phyloP scores from a whole-genome alignment of 768 basidiomycete genomes.

The Tulasnella calospora region DNA sequence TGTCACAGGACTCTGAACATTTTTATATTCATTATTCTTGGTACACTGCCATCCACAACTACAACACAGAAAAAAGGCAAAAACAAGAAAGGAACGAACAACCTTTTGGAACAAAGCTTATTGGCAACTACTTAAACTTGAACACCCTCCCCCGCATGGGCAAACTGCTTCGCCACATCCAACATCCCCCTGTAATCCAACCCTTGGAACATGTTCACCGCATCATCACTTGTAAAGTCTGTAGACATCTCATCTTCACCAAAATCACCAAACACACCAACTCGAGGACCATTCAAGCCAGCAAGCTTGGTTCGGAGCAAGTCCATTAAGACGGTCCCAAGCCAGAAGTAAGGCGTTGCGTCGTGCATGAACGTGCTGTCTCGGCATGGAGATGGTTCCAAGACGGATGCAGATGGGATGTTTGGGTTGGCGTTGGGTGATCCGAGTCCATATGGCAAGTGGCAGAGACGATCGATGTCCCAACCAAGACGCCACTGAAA shows the following conservation, averaged over 20 bases:
- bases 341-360: slow-evolving; percentile 42
- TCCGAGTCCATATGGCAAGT: not conserved
- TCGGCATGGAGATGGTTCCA: not conserved
- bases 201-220: slow-evolving; percentile 21
- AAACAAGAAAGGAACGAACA: slow-evolving; percentile 5
- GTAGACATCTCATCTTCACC: slow-evolving; percentile 19
- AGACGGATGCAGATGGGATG: not conserved
- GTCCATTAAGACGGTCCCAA: slow-evolving; percentile 37
- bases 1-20: not conserved
- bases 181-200: slow-evolving; percentile 28
- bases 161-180: slow-evolving; percentile 29
- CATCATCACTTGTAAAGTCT: slow-evolving; percentile 10
- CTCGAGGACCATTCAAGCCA: slow-evolving; percentile 8
- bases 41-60: slow-evolving; percentile 3
- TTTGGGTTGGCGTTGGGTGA: not conserved
- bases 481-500: slow-evolving; percentile 40
- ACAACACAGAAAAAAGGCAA: not conserved
- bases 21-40: not conserved
- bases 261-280: slow-evolving; percentile 2
- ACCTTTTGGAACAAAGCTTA: not conserved
- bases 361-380: slow-evolving; percentile 29
- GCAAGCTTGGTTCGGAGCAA: slow-evolving; percentile 32
- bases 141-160: slow-evolving; percentile 22
- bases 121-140: not conserved
- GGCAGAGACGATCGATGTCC: slow-evolving; percentile 39